A percentile compares a stretch with the other conserved stretches of the same genome.
These are phyloP conservation scores for Bathelium albidoporum DNA, from an alignment of 495 filamentous ascomycete species.

Conservation along the genomic window DNA sequence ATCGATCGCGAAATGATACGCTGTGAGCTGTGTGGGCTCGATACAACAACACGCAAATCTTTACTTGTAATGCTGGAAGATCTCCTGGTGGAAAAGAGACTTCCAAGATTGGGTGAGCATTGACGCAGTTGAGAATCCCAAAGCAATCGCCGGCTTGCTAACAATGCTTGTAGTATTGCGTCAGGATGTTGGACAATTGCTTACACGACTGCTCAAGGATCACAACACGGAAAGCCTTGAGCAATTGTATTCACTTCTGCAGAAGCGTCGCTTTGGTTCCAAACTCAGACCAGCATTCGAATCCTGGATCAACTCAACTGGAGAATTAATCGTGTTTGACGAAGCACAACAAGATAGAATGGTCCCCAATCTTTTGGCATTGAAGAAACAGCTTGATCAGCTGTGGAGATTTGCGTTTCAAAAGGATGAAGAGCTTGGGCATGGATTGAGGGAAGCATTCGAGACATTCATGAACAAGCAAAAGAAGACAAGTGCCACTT, in stretches of 20 bases:
- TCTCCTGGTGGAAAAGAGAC: constrained; percentile 52
- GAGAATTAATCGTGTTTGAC: constrained; percentile 69
- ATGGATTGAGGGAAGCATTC: constrained; percentile 73
- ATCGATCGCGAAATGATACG: constrained; percentile 60
- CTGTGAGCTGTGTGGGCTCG: constrained; percentile 70
- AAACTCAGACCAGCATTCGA: constrained; percentile 63
- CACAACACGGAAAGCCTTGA: constrained; percentile 56
- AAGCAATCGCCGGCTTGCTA: constrained; percentile 40
- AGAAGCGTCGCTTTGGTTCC: constrained; percentile 51
- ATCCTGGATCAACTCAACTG: constrained; percentile 66
- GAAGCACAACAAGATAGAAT: constrained; percentile 70
- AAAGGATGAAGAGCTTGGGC: constrained; percentile 60
- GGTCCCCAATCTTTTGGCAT: constrained; percentile 69
- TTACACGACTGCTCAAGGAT: constrained; percentile 38
- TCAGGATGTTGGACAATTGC: constrained; percentile 8
- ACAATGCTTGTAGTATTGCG: background rate
- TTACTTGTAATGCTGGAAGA: constrained; percentile 61
- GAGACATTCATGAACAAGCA: constrained; percentile 81
- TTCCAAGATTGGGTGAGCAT: constrained; percentile 17
- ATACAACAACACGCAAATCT: constrained; percentile 66
- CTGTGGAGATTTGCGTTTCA: constrained; percentile 64
- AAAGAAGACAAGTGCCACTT: constrained; percentile 52
- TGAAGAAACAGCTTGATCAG: constrained; percentile 70
- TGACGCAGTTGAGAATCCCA: background rate
- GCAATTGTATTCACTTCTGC: constrained; percentile 66